Conservation (phyloP, 1,139 yeast species). For the Yamadazyma sp. region DNA sequence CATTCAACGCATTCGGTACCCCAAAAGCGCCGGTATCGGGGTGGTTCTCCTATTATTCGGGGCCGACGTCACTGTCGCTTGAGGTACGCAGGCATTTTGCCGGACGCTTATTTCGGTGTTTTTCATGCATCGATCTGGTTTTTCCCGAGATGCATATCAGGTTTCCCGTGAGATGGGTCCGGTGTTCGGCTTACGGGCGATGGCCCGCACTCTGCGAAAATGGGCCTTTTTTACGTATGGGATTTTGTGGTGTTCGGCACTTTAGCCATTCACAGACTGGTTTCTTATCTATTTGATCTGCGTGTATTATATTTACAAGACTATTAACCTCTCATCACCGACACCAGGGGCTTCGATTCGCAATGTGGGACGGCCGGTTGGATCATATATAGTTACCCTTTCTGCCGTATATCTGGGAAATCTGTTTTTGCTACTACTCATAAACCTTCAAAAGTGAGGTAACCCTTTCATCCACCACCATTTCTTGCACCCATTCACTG, state of each 20-base stretch:
- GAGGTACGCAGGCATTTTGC: too few species aligned
- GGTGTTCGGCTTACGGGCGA: constrained; percentile 1
- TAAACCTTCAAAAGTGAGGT: constrained; percentile 56
- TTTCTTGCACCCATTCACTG: constrained; percentile 88
- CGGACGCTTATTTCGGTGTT: too few species aligned
- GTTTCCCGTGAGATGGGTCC: background rate
- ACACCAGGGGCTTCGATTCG: too few species aligned
- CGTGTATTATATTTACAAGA: background rate
- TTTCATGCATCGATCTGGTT: background rate
- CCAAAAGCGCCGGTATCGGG: too few species aligned
- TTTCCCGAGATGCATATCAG: background rate
- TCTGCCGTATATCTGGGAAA: too few species aligned
- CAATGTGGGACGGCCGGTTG: too few species aligned
- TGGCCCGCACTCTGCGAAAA: background rate
- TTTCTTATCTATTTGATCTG: constrained; percentile 3
- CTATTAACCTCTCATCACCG: too few species aligned
- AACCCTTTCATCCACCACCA: constrained; percentile 70
- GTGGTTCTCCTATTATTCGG: too few species aligned
- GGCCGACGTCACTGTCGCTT: too few species aligned
- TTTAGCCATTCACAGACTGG: constrained; percentile 1
- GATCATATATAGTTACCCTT: too few species aligned
- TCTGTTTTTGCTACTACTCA: constrained; percentile 20
- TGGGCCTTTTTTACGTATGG: background rate
- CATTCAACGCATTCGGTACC: too few species aligned
- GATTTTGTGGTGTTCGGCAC: background rate